Conservation (phyloP, 2,329 filamentous ascomycete species). For the Hypocreales sp. region DNA sequence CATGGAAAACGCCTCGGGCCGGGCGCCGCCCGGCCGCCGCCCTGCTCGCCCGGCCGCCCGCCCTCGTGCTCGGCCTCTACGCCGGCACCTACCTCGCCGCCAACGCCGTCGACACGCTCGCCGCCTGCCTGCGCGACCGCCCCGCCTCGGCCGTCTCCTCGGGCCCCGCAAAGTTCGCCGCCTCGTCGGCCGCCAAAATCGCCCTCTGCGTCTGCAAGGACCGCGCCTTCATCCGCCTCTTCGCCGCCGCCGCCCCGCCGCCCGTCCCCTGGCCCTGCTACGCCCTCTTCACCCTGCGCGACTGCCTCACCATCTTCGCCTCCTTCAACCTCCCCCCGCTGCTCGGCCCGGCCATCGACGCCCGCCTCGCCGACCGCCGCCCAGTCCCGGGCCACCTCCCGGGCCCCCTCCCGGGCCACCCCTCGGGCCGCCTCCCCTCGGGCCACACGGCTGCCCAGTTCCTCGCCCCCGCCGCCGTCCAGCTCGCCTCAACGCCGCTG, state of each 20-base stretch:
- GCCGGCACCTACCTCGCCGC: conserved; percentile 81
- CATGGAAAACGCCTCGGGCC: conserved; percentile 68
- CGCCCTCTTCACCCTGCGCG: conserved; percentile 63
- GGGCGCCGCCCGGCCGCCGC: conserved; percentile 37
- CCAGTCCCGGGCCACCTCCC: conserved; percentile 17
- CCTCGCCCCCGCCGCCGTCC: conserved; percentile 60
- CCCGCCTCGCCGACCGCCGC: conserved; percentile 35
- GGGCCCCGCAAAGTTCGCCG: conserved; percentile 65
- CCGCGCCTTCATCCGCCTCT: conserved; percentile 68
- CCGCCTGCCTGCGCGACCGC: conserved; percentile 42
- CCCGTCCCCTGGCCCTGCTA: conserved; percentile 57
- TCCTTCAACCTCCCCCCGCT: conserved; percentile 79
- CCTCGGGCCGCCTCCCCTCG: conserved; percentile 21
- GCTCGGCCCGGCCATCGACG: conserved; percentile 52
- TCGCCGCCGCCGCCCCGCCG: conserved; percentile 41
- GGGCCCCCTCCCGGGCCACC: conserved; percentile 13
- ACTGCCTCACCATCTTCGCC: conserved; percentile 81
- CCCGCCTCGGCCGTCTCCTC: conserved; percentile 51
- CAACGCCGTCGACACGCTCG: conserved; percentile 69
- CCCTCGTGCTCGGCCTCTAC: conserved; percentile 61
- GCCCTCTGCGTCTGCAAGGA: conserved; percentile 82
- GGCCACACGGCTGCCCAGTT: conserved; percentile 63
- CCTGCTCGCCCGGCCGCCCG: conserved; percentile 50
- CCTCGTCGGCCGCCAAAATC: conserved; percentile 71
- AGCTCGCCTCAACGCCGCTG: conserved; percentile 67